Evolutionary conservation across 2,329 filamentous ascomycete species (phyloP), one percentile per base, ranked within the genome.

Genomic region (Trichoderma semiorbis): DNA sequence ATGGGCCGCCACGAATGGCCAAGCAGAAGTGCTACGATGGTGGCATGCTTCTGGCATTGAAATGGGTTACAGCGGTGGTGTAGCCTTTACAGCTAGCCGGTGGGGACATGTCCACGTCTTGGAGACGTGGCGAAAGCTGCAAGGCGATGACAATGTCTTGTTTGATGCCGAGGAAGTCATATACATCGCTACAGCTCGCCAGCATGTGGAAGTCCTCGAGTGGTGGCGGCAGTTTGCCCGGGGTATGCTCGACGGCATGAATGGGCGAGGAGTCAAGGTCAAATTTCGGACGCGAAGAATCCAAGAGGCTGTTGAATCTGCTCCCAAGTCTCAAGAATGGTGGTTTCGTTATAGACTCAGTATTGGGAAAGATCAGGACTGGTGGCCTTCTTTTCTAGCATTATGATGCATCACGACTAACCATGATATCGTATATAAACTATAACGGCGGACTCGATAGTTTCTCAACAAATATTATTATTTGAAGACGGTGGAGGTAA

Each of bases 231-330:
- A 86, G 68, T 92, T 91, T 76, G 87, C 88, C 8, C 83, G 87
- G 68, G 85, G 88, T 63, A 84, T 86, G 76, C 82, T 88, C 36
- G 84, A 84, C 1, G 86, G 84, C 53, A 88, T 85, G 87, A 81
- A 85, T 53, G 87, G 86, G 18, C 82, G 85, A 36, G 84, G 84
- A 74, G 86, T 95, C 75, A 87, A 89, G 67, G 94, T 98, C 30
- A 94, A 97, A 80, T 98, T 97, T 81, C 95, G 95, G 80, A 97
- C 94, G 1, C 97, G 94, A 80, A 94, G 97, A 80, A 96, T 98
- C 73, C 95, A 98, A 80, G 95, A 98, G 82, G 95, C 95, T 0
- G 86, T 98, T 50, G 95, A 98, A 79, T 95, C 97, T 79, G 93
- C 93, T 26, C 88, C 95, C 64, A 88, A 88, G 10, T 93, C 97